These are phyloP conservation scores for Ceriops decandra DNA, from an alignment of 345 rosid genomes.

Conservation along the genomic window DNA sequence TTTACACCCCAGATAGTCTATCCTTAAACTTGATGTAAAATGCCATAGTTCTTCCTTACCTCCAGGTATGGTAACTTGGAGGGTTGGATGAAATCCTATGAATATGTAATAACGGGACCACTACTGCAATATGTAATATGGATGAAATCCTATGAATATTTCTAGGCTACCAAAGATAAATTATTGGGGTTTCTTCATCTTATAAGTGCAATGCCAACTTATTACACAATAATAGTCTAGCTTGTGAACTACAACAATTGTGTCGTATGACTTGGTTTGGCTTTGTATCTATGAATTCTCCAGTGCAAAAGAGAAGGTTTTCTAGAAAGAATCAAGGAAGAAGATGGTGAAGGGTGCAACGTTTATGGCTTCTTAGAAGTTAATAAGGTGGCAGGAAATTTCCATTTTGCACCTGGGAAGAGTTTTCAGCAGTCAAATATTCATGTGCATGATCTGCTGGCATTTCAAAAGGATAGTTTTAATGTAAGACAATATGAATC, in stretches of 20 bases:
- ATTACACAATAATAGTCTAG: not conserved
- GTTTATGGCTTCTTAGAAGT: conserved; percentile 91
- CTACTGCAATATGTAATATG: too few species aligned
- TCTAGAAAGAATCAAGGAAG: conserved; percentile 82
- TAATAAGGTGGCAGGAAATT: conserved; percentile 94
- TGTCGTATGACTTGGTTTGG: not conserved
- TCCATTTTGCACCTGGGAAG: conserved; percentile 98
- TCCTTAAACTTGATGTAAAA: too few species aligned
- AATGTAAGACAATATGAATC: conserved; percentile 49
- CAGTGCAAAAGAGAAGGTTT: conserved; percentile 98
- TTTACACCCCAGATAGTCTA: too few species aligned
- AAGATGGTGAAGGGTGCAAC: conserved; percentile 98
- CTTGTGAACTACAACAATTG: not conserved
- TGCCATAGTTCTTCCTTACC: too few species aligned
- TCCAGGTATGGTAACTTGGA: too few species aligned
- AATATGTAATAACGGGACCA: too few species aligned
- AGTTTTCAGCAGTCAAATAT: conserved; percentile 90
- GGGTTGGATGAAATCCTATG: too few species aligned
- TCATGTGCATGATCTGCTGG: conserved; percentile 81
- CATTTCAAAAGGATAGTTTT: conserved; percentile 79
- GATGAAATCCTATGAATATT: too few species aligned
- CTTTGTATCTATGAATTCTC: conserved; percentile 14
- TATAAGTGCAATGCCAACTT: too few species aligned
- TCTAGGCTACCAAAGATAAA: too few species aligned
- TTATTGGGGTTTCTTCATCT: too few species aligned